Base-by-base conservation (phyloP, 2,329 filamentous ascomycete species). In the Penicillium sp. region DNA sequence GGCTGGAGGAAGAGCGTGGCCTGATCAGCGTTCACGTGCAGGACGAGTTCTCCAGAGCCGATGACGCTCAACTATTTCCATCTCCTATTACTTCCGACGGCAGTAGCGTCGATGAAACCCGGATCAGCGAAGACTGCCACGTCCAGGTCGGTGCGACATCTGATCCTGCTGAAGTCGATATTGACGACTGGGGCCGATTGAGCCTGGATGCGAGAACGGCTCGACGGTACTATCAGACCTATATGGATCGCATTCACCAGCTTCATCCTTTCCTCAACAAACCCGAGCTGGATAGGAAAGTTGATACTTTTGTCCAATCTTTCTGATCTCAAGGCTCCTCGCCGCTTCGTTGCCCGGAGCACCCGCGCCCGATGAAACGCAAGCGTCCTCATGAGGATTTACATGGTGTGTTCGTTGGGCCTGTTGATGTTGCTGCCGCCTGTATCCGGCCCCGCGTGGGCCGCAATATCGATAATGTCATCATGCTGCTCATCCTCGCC, bases 401-500 rank as follows among this genome's bases (percentile, higher is more conserved):
- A 14, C 60, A 66, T 30, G 61, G 61, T 7, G 47, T 50, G 8
- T 57, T 56, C 10, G 61, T 62, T 30, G 65, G 65, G 54, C 51
- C 66, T 6, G 25, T 36, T n/a, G 48, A 55, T 9, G 24, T 46
- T 14, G 8, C 38, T 40, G 31, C 48, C 4, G 48, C 40, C 18
- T 48, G 48, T 6, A 13, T 46, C 20, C 50, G 54, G 36, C 55
- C 51, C n/a, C 57, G 62, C 16, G 71, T 78, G 16, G 73, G 75
- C 41, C 70, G 86, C 47, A 89, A 87, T 6, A 84, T 94, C 14
- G 81, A 85, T 47, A 95, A 89, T 59, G 91, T 90, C 0, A 79
- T 96, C 35, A 83, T 96, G 1, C 79, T 96, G 2, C 78, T 92
- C 4, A 84, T 96, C 1, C 79, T 97, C 48, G 92, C 92, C 0